phyloP scores from a whole-genome alignment of 2,329 filamentous ascomycete species.

The Cercospora zeina region DNA sequence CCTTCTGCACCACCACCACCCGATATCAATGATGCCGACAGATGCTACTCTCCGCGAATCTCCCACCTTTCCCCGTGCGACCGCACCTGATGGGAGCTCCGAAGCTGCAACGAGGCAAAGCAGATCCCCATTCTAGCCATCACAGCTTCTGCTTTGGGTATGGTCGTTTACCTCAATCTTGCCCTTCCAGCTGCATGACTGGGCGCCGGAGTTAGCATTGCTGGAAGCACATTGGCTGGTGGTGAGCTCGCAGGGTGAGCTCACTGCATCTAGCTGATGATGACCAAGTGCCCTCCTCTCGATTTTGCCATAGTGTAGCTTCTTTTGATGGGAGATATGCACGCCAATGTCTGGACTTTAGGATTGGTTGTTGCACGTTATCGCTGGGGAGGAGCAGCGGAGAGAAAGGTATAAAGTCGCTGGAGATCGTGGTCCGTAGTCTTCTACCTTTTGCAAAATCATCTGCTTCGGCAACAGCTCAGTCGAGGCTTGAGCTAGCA shows the following conservation, averaged over 20 bases:
- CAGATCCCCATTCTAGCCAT: conserved; percentile 6
- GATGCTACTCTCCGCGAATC: not conserved
- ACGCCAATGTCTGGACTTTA: not conserved
- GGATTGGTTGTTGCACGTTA: not conserved
- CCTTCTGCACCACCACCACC: too few relatives aligned
- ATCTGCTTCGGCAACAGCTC: not conserved
- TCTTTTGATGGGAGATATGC: not conserved
- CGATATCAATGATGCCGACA: too few relatives aligned
- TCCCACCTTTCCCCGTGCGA: not conserved
- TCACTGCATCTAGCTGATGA: not conserved
- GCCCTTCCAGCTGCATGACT: conserved; percentile 2
- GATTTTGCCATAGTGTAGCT: too few relatives aligned
- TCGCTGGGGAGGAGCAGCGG: not conserved
- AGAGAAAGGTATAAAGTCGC: not conserved
- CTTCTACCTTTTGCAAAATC: not conserved
- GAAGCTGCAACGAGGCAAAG: conserved; percentile 5
- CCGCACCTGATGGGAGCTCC: not conserved
- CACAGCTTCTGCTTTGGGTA: not conserved
- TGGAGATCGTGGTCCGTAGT: not conserved
- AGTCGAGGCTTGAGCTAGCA: not conserved
- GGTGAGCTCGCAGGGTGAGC: not conserved
- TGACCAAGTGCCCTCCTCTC: too few relatives aligned
- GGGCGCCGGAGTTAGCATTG: not conserved
- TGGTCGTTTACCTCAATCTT: not conserved
- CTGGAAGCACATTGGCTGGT: conserved; percentile 1